Evolutionary conservation across 116 monocot species (phyloP), one percentile per base, ranked within the genome.

Genomic region (Zostera marina): DNA sequence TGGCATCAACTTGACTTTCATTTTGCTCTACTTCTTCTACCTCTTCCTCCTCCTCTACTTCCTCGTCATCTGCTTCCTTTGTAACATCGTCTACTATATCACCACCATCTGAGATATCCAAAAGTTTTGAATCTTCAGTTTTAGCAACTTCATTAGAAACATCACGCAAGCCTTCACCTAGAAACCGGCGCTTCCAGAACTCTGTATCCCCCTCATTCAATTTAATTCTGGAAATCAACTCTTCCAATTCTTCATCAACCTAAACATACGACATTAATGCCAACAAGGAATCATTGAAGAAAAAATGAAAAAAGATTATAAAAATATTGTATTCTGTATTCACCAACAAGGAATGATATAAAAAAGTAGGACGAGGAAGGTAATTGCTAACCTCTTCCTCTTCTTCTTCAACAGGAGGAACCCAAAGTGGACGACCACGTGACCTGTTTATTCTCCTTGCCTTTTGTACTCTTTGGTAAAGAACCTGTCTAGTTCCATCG

Each of bases 391-490:
- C 88, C 79, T 88, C 93, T 59, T 84, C 93, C 75, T 88, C 88
- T 56, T 88, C 81, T 75, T 88, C 88, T 69, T 85, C 90, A 58
- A 86, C 64, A 32, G 96, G 96, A 68, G 96, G 96, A 63, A 89
- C 83, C 96, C 96, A 98, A 53, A 98, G 78, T 58, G 96, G 96
- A 15, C 79, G 71, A 53, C 96, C 90, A 64, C 96, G 82, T 22
- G 96, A 98, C 16, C 85, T 77, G 58, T 98, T 98, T 64, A 98
- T 98, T 71, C 96, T 98, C 69, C 96, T 82, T 39, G 96, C 96
- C 45, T 98, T 98, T 42, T 98, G 96, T 44, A 98, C 96, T 70
- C 96, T 57, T 69, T 98, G 93, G 60, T 94, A 98, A 40, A 98
- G 80, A 26, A 98, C 90, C 54, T 82, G 82, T 59, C 96, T 85